Percentiles rank a stretch among this genome's conserved stretches.
Evolutionary conservation across 192 early-diverging fungal species (phyloP).

Genomic region (Gonapodya prolifera): DNA sequence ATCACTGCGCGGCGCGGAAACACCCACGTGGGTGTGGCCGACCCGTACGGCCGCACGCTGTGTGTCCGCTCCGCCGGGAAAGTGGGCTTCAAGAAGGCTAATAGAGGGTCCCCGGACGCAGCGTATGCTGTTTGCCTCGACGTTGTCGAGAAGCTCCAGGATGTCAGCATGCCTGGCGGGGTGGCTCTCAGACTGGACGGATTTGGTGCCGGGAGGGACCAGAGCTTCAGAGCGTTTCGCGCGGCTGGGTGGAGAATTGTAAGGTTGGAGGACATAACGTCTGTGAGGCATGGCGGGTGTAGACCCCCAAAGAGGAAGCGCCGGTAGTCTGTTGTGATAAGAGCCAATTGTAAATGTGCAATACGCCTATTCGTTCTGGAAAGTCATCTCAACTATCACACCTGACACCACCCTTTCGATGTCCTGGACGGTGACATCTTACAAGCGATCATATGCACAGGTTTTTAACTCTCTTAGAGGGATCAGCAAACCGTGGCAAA

Average conservation of each 20-base stretch:
- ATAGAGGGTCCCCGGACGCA: neutral
- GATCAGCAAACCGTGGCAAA: no score
- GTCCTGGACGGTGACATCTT: no score
- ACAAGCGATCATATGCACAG: no score
- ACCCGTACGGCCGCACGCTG: neutral
- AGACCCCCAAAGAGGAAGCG: neutral
- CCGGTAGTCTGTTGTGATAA: neutral
- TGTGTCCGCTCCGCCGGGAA: neutral
- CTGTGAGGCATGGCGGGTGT: neutral
- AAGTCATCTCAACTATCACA: no score
- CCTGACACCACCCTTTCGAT: no score
- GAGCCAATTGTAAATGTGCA: no score
- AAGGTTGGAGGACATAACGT: neutral
- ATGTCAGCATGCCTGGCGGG: neutral
- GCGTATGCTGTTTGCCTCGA: neutral
- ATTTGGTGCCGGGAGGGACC: neutral
- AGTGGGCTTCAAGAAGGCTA: slow-evolving; percentile 1
- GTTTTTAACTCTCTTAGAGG: no score
- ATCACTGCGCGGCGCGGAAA: neutral
- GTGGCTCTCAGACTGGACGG: neutral
- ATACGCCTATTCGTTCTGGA: no score
- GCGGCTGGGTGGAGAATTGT: slow-evolving; percentile 1
- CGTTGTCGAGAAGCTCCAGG: neutral
- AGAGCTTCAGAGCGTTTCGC: neutral
- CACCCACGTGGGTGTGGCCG: neutral